Evolutionary conservation across 192 early-diverging fungal species (phyloP).

Genomic region (Gaertneriomyces sp.): DNA sequence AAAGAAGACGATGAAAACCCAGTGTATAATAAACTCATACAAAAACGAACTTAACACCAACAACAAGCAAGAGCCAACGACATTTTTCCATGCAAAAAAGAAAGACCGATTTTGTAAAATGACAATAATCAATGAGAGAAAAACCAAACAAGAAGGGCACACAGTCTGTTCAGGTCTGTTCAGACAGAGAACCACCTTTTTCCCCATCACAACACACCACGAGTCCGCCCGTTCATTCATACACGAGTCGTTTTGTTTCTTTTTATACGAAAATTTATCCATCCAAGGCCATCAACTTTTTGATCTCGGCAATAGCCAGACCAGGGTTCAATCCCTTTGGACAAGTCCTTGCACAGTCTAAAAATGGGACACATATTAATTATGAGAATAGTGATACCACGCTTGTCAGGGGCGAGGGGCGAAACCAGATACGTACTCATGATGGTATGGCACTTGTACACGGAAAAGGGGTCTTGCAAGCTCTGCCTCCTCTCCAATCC

Average conservation of each 20-base stretch:
- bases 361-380: neutral
- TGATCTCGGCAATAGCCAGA: slow-evolving; percentile 92
- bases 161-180: too few relatives aligned
- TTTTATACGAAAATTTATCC: slow-evolving; percentile 31
- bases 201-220: neutral
- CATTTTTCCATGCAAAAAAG: too few relatives aligned
- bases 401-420: neutral
- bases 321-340: slow-evolving; percentile 99
- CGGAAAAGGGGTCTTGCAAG: slow-evolving; percentile 92
- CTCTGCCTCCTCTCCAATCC: slow-evolving; percentile 76
- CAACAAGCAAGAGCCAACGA: too few relatives aligned
- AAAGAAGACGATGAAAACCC: too few relatives aligned
- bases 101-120: neutral
- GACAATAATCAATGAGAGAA: neutral
- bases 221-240: neutral
- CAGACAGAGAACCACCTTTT: neutral
- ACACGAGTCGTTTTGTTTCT: neutral
- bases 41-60: too few relatives aligned
- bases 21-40: too few relatives aligned
- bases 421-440: slow-evolving; percentile 52
- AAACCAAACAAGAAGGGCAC: neutral
- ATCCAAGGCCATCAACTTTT: slow-evolving; percentile 80
- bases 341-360: slow-evolving; percentile 92
- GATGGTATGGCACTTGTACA: slow-evolving; percentile 99
- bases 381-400: neutral